Evolutionary conservation across 495 filamentous ascomycete genomes (phyloP).

Genomic region (Annulohypoxylon moriforme): DNA sequence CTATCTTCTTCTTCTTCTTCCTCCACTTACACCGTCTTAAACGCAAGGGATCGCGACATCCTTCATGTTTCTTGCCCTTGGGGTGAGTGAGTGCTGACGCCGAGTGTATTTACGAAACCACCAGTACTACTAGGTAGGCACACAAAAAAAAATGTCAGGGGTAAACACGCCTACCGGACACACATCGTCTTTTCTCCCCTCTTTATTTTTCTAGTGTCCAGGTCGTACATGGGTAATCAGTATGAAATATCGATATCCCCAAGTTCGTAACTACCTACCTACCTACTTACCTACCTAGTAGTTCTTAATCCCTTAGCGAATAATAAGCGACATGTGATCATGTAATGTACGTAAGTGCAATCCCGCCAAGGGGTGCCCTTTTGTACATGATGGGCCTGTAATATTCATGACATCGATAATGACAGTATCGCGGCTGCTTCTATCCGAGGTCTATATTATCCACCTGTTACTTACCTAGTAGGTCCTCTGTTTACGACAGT

Average conservation of each 20-base stretch:
- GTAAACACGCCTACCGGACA: not conserved
- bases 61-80: not conserved
- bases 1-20: not conserved
- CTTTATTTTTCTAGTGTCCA: not conserved
- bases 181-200: slow-evolving; percentile 3
- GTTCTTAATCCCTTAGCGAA: slow-evolving; percentile 14
- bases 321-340: slow-evolving; percentile 42
- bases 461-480: not conserved
- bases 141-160: not conserved
- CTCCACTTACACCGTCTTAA: not conserved
- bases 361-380: slow-evolving; percentile 15
- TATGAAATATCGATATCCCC: not conserved
- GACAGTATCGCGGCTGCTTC: slow-evolving; percentile 21
- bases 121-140: not conserved
- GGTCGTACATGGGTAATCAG: not conserved
- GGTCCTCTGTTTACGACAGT: not conserved
- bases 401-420: slow-evolving; percentile 28
- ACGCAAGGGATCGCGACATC: slow-evolving; percentile 8
- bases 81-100: slow-evolving; percentile 6
- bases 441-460: slow-evolving; percentile 3
- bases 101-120: not conserved
- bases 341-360: slow-evolving; percentile 38
- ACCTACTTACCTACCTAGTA: no score
- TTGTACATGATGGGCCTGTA: slow-evolving; percentile 18
- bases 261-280: slow-evolving; percentile 9